phyloP scores from a whole-genome alignment of 2,329 filamentous ascomycete genomes.

The Calonectria ilicicola region DNA sequence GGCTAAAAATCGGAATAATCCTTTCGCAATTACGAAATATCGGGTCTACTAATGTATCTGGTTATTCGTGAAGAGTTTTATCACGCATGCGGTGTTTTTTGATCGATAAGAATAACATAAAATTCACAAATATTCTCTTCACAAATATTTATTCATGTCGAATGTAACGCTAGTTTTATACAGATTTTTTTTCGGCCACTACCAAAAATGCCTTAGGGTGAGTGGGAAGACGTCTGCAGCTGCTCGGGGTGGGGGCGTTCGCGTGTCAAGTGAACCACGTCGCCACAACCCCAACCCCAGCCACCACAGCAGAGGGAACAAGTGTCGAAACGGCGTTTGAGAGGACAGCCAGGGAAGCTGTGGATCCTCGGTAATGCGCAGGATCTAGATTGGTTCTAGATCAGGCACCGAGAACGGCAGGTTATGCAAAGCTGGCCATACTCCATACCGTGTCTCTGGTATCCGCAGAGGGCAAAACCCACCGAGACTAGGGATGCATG shows the following conservation, averaged over 20 bases:
- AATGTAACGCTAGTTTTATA: too few species aligned
- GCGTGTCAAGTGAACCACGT: neutral
- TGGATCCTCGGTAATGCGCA: neutral
- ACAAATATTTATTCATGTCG: too few species aligned
- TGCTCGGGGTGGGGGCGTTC: neutral
- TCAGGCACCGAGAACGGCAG: neutral
- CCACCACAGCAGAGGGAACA: neutral
- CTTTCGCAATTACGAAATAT: too few species aligned
- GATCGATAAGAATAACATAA: too few species aligned
- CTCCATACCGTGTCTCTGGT: neutral
- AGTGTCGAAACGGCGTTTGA: neutral
- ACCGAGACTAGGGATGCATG: neutral
- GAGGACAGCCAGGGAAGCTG: neutral
- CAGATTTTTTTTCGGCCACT: too few species aligned
- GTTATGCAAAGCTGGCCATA: neutral
- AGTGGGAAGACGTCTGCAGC: neutral
- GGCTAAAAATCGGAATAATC: too few species aligned
- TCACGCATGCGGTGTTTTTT: too few species aligned
- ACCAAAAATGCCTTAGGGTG: neutral
- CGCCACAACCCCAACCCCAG: neutral
- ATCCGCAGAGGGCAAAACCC: neutral
- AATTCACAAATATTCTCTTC: too few species aligned
- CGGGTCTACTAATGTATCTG: too few species aligned
- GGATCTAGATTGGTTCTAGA: conserved; percentile 5
- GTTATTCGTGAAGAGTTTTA: too few species aligned